Base-by-base conservation (phyloP, 2,329 filamentous ascomycete species). In the Fusarium coicis region DNA sequence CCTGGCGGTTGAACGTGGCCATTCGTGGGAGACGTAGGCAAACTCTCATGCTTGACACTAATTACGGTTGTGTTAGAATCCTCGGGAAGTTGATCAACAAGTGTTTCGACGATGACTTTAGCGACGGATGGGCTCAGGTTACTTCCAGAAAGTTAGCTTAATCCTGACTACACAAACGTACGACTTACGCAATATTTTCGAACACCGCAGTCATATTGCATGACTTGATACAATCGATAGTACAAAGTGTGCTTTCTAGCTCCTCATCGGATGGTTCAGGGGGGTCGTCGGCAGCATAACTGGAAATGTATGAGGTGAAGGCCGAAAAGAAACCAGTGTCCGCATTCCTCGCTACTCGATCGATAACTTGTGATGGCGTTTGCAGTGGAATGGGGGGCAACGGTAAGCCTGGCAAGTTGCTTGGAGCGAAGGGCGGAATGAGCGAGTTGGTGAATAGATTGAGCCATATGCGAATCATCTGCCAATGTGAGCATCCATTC, bases 241-340 rank as follows among this genome's bases (percentile, higher is more conserved):
- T 96, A 80, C 93, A 96, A 15, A 99, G 86, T 0, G 96, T 98
- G 79, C 96, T 97, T 78, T 99, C 96, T 36, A 99, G 87, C 81
- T 99, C 96, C 80, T 98, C 96, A 73, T 98, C 95, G 3, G 96
- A 98, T 5, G 96, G 96, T 83, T 99, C 96, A 0, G 96, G 96
- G 18, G 96, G 96, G 79, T 99, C 96, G 81, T 98, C 96, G 16
- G 96, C 97, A 46, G 97, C 96, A 80, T 99, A 98, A 81, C 96
- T 98, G n/a, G 95, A 97, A 37, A 99, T 95, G 78, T 98, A 99
- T 10, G 93, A 97, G 1, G 96, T 97, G 77, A 99, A 94, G 2
- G 96, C 95, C 8, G 95, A 97, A 80, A 99, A 95, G 55, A 99
- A 89, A 10, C 96, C 95, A 5, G 91, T 91, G 34, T 99, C 96